Conservation (phyloP, 2,329 filamentous ascomycete species). For the Fusarium verrucosum region DNA sequence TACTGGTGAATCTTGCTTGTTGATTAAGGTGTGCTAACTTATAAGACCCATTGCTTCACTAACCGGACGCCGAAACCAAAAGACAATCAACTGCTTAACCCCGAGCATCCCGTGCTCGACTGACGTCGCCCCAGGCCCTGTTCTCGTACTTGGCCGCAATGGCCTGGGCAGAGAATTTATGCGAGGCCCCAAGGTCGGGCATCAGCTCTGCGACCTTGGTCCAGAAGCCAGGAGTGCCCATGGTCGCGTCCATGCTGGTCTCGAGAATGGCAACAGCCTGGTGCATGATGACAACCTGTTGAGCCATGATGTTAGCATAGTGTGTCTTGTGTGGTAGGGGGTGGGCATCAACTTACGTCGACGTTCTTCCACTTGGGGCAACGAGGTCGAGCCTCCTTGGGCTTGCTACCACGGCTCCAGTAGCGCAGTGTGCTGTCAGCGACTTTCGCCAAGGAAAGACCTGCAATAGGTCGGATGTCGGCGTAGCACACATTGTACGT, state of each 20-base stretch:
- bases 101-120: neutral
- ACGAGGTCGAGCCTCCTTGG: neutral
- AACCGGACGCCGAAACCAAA: neutral
- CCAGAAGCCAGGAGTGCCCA: neutral
- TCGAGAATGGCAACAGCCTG: neutral
- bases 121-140: neutral
- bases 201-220: neutral
- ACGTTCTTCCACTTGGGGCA: neutral
- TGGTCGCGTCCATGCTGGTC: neutral
- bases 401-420: neutral
- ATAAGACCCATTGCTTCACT: neutral
- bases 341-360: neutral
- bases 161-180: neutral
- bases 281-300: neutral
- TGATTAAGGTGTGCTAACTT: neutral
- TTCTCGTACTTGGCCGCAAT: neutral
- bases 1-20: too few relatives aligned
- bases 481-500: too few relatives aligned
- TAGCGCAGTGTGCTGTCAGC: neutral
- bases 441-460: too few relatives aligned
- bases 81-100: neutral
- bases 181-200: neutral
- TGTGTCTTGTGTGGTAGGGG: neutral
- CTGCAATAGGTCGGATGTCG: too few relatives aligned
- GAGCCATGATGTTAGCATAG: neutral